Conservation (phyloP, 331 rosid genomes). For the Saraca asoca region DNA sequence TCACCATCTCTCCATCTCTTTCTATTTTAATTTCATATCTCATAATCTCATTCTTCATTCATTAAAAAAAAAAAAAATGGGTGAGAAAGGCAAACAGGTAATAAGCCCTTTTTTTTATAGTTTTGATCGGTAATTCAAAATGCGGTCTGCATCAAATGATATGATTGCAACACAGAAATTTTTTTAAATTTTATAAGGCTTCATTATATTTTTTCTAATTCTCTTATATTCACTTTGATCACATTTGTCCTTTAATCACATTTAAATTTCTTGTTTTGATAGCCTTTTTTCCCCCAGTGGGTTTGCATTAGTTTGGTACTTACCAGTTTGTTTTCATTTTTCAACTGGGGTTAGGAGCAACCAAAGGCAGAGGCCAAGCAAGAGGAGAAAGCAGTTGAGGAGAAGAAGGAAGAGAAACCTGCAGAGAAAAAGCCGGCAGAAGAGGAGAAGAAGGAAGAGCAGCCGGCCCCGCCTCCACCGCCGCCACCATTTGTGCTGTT, state of each 20-base stretch:
- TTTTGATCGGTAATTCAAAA: too few species aligned
- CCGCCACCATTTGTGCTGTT: slow-evolving; percentile 62
- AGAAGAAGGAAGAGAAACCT: slow-evolving; percentile 41
- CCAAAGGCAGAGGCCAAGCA: slow-evolving; percentile 55
- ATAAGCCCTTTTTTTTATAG: too few species aligned
- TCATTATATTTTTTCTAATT: too few species aligned
- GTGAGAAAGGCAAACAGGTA: slow-evolving; percentile 70
- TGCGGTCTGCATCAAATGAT: too few species aligned
- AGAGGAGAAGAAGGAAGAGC: slow-evolving; percentile 44
- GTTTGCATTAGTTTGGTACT: slow-evolving; percentile 10
- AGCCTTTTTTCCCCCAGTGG: neutral
- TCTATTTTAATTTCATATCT: slow-evolving; percentile 4
- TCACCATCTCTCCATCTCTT: slow-evolving; percentile 29
- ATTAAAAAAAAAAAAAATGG: slow-evolving; percentile 56
- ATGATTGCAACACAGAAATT: too few species aligned
- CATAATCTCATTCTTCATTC: slow-evolving; percentile 19
- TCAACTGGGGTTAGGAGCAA: too few species aligned
- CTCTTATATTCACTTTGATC: too few species aligned
- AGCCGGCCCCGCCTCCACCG: slow-evolving; percentile 40
- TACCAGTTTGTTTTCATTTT: neutral
- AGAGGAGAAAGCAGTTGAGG: slow-evolving; percentile 33
- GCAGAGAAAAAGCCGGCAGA: slow-evolving; percentile 30
- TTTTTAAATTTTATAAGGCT: too few species aligned
- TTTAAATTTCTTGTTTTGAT: slow-evolving; percentile 2
- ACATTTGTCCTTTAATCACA: slow-evolving; percentile 45